Evolutionary conservation across 805 yeast species (phyloP).

Genomic region (Saccharomyces paradoxus): DNA sequence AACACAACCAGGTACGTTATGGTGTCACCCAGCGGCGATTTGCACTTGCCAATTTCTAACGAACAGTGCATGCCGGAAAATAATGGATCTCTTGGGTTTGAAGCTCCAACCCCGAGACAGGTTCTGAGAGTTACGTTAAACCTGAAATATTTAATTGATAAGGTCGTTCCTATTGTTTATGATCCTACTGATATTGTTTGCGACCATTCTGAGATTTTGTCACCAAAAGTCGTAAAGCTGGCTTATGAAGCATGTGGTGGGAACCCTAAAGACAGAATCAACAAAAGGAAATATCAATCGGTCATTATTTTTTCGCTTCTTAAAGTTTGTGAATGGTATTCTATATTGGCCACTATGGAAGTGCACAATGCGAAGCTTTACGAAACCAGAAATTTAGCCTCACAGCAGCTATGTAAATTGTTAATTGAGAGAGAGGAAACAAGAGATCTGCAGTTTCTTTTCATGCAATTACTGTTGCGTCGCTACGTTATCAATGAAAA

Average conservation of each 20-base stretch:
- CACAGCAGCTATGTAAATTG: constrained; percentile 62
- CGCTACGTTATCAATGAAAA: constrained; percentile 59
- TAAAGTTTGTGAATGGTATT: constrained; percentile 75
- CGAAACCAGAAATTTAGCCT: constrained; percentile 53
- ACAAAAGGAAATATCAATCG: constrained; percentile 57
- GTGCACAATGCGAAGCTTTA: constrained; percentile 62
- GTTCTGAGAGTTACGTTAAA: constrained; percentile 62
- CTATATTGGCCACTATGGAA: constrained; percentile 48
- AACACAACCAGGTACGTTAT: background rate
- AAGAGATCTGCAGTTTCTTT: constrained; percentile 42
- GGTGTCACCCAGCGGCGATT: background rate
- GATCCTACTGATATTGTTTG: constrained; percentile 41
- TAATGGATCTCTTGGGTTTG: background rate
- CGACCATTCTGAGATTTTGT: constrained; percentile 54
- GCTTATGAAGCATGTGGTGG: constrained; percentile 78
- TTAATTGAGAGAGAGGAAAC: constrained; percentile 53
- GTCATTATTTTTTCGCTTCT: constrained; percentile 61
- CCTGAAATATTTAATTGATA: constrained; percentile 64
- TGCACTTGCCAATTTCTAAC: background rate
- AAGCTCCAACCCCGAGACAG: constrained; percentile 56
- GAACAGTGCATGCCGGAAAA: background rate
- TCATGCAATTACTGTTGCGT: constrained; percentile 69
- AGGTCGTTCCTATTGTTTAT: constrained; percentile 59
- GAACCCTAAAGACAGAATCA: constrained; percentile 44
- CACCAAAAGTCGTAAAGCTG: constrained; percentile 47